These are phyloP conservation scores for Lactarius evosmus DNA, from an alignment of 768 basidiomycete genomes.

Conservation along the genomic window DNA sequence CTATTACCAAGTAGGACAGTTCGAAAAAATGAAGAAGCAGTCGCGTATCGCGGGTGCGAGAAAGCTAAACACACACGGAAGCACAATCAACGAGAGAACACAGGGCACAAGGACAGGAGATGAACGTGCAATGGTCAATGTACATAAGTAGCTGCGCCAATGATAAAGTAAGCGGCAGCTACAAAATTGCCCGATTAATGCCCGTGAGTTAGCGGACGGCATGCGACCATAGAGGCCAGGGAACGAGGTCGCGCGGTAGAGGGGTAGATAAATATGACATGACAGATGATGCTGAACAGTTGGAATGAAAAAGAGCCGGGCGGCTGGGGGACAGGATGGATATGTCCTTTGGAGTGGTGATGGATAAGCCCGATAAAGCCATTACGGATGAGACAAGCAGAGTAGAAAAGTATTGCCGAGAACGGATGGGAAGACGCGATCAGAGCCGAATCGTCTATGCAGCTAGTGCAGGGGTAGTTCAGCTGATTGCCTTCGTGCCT, in stretches of 20 bases:
- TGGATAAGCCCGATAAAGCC: constrained; percentile 30
- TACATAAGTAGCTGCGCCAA: constrained; percentile 8
- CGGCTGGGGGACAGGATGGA: constrained; percentile 59
- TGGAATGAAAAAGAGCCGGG: constrained; percentile 35
- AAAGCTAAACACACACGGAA: constrained; percentile 17
- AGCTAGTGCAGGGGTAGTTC: constrained; percentile 25
- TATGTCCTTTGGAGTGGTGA: constrained; percentile 46
- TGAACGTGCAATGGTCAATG: constrained; percentile 7
- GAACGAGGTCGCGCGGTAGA: constrained; percentile 31
- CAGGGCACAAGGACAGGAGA: constrained; percentile 7
- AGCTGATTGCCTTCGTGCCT: constrained; percentile 23
- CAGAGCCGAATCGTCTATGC: constrained; percentile 30
- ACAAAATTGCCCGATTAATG: constrained; percentile 3
- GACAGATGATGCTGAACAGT: constrained; percentile 33
- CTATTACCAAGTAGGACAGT: constrained; percentile 16
- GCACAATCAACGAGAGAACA: constrained; percentile 14
- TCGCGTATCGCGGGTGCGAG: constrained; percentile 9
- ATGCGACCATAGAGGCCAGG: constrained; percentile 18
- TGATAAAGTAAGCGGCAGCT: neutral
- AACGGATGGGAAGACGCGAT: constrained; percentile 35
- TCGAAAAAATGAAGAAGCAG: constrained; percentile 9
- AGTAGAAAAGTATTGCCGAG: constrained; percentile 29
- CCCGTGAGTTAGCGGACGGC: neutral
- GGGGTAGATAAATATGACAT: constrained; percentile 37
- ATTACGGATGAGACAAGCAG: constrained; percentile 31